Evolutionary conservation across 306 rosid species (phyloP), one percentile per base, ranked within the genome.

Genomic region (Vigna hirtella): DNA sequence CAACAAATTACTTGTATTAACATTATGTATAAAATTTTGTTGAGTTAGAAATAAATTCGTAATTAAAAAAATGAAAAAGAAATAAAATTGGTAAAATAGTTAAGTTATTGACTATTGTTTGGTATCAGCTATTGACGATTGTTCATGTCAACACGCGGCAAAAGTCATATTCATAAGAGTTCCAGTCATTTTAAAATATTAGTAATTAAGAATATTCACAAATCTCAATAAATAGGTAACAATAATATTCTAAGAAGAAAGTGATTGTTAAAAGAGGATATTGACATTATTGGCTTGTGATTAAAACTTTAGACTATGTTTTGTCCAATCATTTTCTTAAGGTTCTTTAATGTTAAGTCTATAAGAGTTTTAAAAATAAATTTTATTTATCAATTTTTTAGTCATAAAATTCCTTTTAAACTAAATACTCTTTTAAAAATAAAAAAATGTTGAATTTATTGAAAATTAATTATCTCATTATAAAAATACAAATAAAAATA

Each of bases 161-260:
- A 40, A 65, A 65, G 70, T 65, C 70, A 3, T 17, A 10, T 65
- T 40, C 10, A 1, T 65, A 40, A 7, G 3, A 65, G 24, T 65
- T 65, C 28, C 49, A 65, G 70, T 40, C 70, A 17, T 38, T 65
- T 65, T 65, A 40, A 65, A 40, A 65, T 38, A 42, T 11, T 40
- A 40, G 12, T 26, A 26, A 26, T 26, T 42, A 64, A n/a, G 49
- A 64, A 17, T 64, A 64, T 17, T 64, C 7, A n/a, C 2, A 34
- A 36, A 64, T 38, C 3, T 64, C 28, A 64, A 64, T n/a, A 36
- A 63, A 34, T 13, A 64, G 26, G 13, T 8, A 64, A 17, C 2
- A 28, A 13, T 63, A 63, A 18, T 36, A 8, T 24, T 57, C 28
- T 34, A 34, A 36, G 4, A 64, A n/a, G 17, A 10, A 58, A 64